Conservation (phyloP, 495 filamentous ascomycete species). For the Podospora didyma region DNA sequence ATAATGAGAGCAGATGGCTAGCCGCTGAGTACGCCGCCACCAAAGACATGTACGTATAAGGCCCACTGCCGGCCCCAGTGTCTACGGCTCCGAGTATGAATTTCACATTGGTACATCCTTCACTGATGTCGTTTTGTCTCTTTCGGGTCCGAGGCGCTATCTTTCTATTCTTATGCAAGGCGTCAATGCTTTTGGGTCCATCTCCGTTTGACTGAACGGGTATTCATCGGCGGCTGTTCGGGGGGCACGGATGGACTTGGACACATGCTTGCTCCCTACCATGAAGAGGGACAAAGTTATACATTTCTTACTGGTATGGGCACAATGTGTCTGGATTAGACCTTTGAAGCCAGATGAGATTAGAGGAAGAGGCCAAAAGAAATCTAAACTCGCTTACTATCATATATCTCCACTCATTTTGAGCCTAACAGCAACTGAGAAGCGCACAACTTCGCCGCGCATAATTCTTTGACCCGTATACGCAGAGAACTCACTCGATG, state of each 20-base stretch:
- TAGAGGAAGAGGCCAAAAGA: too few species aligned
- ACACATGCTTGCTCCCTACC: slow-evolving; percentile 54
- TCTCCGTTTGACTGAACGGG: slow-evolving; percentile 55
- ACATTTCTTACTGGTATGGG: slow-evolving; percentile 65
- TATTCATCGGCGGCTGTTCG: slow-evolving; percentile 51
- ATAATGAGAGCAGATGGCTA: slow-evolving; percentile 64
- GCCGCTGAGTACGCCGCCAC: slow-evolving; percentile 51
- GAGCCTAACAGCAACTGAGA: too few species aligned
- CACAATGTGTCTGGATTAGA: too few species aligned
- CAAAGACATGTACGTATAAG: slow-evolving; percentile 48
- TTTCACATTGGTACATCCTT: slow-evolving; percentile 64
- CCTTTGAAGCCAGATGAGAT: slow-evolving; percentile 65
- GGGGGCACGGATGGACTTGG: slow-evolving; percentile 50
- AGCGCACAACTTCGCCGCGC: too few species aligned
- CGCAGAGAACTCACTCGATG: too few species aligned
- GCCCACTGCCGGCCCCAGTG: slow-evolving; percentile 52
- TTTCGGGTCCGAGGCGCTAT: slow-evolving; percentile 53
- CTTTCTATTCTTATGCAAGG: slow-evolving; percentile 59
- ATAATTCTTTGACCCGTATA: too few species aligned
- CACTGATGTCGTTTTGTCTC: slow-evolving; percentile 72
- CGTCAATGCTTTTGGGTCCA: slow-evolving; percentile 57
- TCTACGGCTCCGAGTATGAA: slow-evolving; percentile 72
- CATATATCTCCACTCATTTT: too few species aligned
- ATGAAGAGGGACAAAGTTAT: slow-evolving; percentile 49
- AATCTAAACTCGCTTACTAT: too few species aligned